Conservation (phyloP, 169 alveolate genomes). For the Neospora caninum region DNA sequence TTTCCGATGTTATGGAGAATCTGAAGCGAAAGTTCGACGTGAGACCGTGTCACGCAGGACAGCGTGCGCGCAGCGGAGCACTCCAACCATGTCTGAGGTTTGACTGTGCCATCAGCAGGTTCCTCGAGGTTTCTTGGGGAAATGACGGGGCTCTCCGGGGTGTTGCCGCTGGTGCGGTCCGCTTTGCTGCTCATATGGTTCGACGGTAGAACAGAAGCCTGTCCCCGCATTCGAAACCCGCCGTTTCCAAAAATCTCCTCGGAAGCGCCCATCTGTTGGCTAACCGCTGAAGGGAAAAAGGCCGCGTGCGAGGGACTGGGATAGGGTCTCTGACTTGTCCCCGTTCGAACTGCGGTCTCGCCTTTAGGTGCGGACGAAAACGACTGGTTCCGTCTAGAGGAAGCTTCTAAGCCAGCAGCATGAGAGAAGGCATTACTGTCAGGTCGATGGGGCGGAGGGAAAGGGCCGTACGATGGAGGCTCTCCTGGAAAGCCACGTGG, state of each 20-base stretch:
- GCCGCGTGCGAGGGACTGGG: too few relatives aligned
- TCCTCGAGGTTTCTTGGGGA: neutral
- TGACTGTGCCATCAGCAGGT: slow-evolving; percentile 18
- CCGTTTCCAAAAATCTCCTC: neutral
- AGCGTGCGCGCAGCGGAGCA: neutral
- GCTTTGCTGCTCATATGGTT: neutral
- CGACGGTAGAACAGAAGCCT: neutral
- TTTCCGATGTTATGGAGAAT: slow-evolving; percentile 26
- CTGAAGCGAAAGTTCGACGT: neutral
- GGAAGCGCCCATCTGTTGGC: too few relatives aligned
- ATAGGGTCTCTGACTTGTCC: too few relatives aligned
- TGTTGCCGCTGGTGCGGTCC: neutral
- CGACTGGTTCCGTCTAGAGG: too few relatives aligned
- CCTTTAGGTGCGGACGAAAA: too few relatives aligned
- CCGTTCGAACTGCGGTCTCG: too few relatives aligned
- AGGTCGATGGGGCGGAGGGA: neutral
- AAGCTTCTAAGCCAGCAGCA: too few relatives aligned
- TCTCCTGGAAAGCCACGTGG: slow-evolving; percentile 30
- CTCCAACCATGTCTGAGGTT: slow-evolving; percentile 32
- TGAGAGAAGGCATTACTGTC: neutral
- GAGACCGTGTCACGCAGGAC: neutral
- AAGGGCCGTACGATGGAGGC: neutral
- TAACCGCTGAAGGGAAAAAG: too few relatives aligned
- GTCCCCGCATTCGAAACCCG: neutral
- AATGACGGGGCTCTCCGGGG: neutral